Evolutionary conservation across 1,284 basidiomycete genomes (phyloP).

Genomic region (Austroboletus rostrupii): DNA sequence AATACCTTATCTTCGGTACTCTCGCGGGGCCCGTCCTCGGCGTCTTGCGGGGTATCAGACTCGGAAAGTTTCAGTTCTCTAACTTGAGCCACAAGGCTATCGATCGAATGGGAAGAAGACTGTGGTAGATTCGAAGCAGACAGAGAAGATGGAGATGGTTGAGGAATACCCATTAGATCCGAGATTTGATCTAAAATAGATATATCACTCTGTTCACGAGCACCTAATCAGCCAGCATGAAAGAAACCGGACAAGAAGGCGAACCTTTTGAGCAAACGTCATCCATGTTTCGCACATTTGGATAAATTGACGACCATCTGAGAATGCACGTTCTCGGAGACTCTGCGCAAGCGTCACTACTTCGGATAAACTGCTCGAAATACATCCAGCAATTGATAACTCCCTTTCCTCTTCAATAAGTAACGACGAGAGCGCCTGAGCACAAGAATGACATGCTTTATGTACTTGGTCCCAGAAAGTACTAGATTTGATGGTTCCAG

Average conservation of each 20-base stretch:
- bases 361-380: conserved; percentile 41
- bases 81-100: conserved; percentile 17
- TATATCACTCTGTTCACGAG: conserved; percentile 45
- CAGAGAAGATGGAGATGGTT: conserved; percentile 3
- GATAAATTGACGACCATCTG: conserved; percentile 49
- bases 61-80: conserved; percentile 17
- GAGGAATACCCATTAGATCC: conserved; percentile 33
- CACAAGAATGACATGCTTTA: conserved; percentile 46
- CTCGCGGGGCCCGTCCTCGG: neutral
- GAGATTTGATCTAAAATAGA: conserved; percentile 46
- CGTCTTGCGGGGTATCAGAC: conserved; percentile 1
- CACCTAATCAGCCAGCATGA: neutral
- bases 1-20: conserved; percentile 17
- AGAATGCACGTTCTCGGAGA: conserved; percentile 33
- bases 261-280: conserved; percentile 48
- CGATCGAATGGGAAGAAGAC: conserved; percentile 12
- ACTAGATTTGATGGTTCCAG: conserved; percentile 41
- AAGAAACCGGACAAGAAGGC: conserved; percentile 1
- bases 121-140: neutral
- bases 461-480: conserved; percentile 65
- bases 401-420: conserved; percentile 30
- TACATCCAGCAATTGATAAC: conserved; percentile 26
- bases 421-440: conserved; percentile 22
- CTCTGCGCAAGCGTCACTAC: conserved; percentile 40
- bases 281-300: conserved; percentile 66